Base-by-base conservation (phyloP, 345 rosid species). In the Populus deltoides region DNA sequence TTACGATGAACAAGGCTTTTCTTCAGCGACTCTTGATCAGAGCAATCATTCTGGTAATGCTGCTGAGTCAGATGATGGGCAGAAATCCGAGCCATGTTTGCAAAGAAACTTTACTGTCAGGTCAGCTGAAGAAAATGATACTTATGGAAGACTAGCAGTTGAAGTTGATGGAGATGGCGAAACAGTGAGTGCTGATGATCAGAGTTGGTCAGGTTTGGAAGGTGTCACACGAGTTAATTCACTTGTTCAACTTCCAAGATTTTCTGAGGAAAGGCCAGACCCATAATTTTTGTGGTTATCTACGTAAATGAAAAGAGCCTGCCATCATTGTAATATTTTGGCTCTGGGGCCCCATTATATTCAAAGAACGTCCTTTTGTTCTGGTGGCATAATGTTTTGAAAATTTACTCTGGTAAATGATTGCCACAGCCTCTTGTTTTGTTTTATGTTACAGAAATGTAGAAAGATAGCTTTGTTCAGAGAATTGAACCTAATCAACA, bases 161-260 rank as follows among this genome's bases (percentile, higher is more conserved):
- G 93, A 83, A 69, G 79, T 74, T 80, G 87, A 81, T 62, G 88
- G 84, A 68, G 85, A 80, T 73, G 88, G 63, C 41, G 90, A 81
- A 67, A 33, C 59, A 1, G 74, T 55, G 1, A 75, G 51, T 1
- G 84, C 74, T 51, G 97, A 93, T 71, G 98, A 94, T 75, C 97
- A 94, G 78, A 85, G 89, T 73, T 97, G 99, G 99, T 90, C 86
- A 0, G 96, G 98, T 68, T 84, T 97, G 85, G 98, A 97, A 87
- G 98, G 99, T 2, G 97, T 94, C 45, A 94, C 99, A 0, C 88
- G 99, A 78, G 98, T 97, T 76, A 97, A 97, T 89, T 97, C 99
- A 4, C 93, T 97, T 8, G 97, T 97, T 76, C 98, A 94, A 71
- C 98, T 97, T 81, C 99, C 99, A 5, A 88, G 99, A 89, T 97